phyloP scores from a whole-genome alignment of 352 stramenopile species.

The Globisporangium rhizosaccharum region DNA sequence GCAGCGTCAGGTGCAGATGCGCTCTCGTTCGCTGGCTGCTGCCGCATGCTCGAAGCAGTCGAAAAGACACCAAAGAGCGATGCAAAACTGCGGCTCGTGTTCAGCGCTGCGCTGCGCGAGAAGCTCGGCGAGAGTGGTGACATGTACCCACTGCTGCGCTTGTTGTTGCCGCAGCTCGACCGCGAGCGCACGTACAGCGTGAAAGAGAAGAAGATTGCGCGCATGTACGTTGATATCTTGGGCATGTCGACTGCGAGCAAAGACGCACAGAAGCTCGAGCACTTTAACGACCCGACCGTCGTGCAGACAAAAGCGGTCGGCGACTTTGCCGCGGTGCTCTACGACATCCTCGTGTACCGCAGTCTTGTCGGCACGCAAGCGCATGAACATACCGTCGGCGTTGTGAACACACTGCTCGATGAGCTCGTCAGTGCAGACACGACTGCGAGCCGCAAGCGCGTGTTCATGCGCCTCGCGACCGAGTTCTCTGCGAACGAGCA shows the following conservation, averaged over 20 bases:
- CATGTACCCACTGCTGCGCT: conserved; percentile 67
- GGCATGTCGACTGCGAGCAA: conserved; percentile 54
- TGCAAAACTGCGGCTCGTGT: conserved; percentile 69
- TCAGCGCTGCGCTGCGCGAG: conserved; percentile 54
- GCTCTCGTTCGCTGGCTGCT: conserved; percentile 71
- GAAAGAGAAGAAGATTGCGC: conserved; percentile 85
- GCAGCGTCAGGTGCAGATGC: conserved; percentile 1
- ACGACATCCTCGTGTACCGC: conserved; percentile 67
- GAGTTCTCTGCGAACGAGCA: conserved; percentile 69
- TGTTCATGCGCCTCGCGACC: conserved; percentile 75
- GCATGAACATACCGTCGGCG: conserved; percentile 46
- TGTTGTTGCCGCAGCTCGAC: conserved; percentile 77
- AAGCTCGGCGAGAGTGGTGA: conserved; percentile 46
- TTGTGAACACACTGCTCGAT: conserved; percentile 63
- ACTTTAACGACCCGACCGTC: conserved; percentile 79
- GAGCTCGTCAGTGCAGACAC: conserved; percentile 42
- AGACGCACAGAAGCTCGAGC: conserved; percentile 75
- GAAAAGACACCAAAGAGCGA: conserved; percentile 72
- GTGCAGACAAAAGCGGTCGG: conserved; percentile 76
- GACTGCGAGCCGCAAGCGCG: conserved; percentile 32
- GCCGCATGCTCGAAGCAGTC: conserved; percentile 61
- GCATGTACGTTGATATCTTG: conserved; percentile 68
- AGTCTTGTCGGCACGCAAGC: conserved; percentile 33
- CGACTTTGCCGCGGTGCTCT: conserved; percentile 76
- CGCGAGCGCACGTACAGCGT: conserved; percentile 84